These are phyloP conservation scores for Eruca vesicaria DNA, from an alignment of 441 rosid genomes.

Conservation along the genomic window DNA sequence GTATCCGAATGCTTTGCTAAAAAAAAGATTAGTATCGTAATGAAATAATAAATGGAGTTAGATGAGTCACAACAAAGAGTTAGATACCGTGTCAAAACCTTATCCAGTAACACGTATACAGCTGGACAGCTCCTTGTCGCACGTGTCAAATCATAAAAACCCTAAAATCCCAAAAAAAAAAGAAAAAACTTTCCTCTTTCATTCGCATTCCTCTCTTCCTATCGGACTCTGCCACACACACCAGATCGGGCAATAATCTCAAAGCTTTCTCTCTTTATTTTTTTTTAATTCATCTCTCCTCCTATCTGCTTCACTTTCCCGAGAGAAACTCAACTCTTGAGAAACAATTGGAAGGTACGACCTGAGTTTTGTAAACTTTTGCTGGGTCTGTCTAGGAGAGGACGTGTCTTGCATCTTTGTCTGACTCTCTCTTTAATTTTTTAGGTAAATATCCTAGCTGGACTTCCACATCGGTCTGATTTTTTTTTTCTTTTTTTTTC, in stretches of 20 bases:
- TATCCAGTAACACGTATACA: constrained; percentile 64
- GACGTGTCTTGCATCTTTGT: constrained; percentile 18
- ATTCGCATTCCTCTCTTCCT: constrained; percentile 28
- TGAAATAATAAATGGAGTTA: not conserved
- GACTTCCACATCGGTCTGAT: constrained; percentile 58
- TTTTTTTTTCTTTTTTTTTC: not conserved
- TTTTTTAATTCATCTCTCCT: not conserved
- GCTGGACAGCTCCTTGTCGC: constrained; percentile 51
- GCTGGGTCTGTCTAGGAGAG: no score
- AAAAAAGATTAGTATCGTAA: not conserved
- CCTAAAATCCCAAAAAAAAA: constrained; percentile 27
- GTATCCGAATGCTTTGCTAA: no score
- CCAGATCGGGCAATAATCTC: constrained; percentile 33
- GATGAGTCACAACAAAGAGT: not conserved
- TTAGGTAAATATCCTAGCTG: constrained; percentile 45
- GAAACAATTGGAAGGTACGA: no score
- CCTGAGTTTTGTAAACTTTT: no score
- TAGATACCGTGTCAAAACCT: constrained; percentile 44
- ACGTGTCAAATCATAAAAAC: constrained; percentile 66
- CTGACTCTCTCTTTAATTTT: constrained; percentile 9
- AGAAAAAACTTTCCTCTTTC: constrained; percentile 27
- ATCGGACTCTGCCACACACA: constrained; percentile 38
- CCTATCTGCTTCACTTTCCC: constrained; percentile 8
- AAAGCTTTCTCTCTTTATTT: not conserved
- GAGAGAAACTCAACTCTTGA: no score